phyloP scores from a whole-genome alignment of 2,329 filamentous ascomycete species.

The Fusarium floridanum region DNA sequence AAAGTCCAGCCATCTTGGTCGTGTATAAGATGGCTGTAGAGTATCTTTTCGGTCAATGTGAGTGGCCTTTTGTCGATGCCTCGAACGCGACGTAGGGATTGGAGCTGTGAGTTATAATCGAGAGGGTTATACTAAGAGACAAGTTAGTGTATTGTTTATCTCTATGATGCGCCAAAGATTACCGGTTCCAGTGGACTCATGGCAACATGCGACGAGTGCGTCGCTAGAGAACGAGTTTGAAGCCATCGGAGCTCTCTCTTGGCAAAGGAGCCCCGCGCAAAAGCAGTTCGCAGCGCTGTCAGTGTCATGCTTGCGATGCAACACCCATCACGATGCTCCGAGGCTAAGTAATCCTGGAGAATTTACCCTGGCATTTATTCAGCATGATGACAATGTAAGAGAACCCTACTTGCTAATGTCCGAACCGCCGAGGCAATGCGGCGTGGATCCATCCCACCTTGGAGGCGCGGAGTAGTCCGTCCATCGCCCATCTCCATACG shows the following conservation, averaged over 20 bases:
- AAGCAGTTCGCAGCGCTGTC: not conserved
- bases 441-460: not conserved
- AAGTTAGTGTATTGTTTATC: not conserved
- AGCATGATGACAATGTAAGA: not conserved
- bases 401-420: not conserved
- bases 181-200: slow-evolving; percentile 42
- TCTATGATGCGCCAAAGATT: not conserved
- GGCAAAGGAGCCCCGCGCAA: not conserved
- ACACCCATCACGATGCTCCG: not conserved
- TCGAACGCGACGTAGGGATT: slow-evolving; percentile 30
- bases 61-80: slow-evolving; percentile 43
- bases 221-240: slow-evolving; percentile 6
- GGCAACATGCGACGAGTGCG: slow-evolving; percentile 22
- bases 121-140: slow-evolving; percentile 28
- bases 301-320: not conserved
- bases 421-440: not conserved
- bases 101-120: slow-evolving; percentile 32
- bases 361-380: not conserved
- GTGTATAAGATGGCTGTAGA: slow-evolving; percentile 54
- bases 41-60: slow-evolving; percentile 55
- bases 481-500: not conserved
- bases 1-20: slow-evolving; percentile 41
- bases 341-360: not conserved
- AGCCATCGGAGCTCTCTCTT: not conserved
- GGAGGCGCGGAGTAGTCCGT: slow-evolving; percentile 7